Evolutionary conservation across 2,329 filamentous ascomycete genomes (phyloP), one percentile per base, ranked within the genome.

Genomic region (Emmonsiellopsis sp.): DNA sequence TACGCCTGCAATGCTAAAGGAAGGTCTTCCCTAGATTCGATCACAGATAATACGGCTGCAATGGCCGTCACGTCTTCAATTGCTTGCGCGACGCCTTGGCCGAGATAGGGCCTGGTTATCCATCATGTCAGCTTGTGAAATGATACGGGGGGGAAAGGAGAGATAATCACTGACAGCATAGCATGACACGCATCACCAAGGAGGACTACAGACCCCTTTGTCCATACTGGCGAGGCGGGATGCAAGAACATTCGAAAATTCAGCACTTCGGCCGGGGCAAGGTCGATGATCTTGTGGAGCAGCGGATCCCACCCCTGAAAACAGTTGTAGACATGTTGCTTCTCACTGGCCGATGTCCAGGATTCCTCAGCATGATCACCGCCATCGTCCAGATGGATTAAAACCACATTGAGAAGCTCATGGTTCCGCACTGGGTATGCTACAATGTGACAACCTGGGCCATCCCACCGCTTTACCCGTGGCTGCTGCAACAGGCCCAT

Each of bases 201-300:
- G 3, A 83, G 70, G 2, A 78, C 79, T 1, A 74, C 70, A 10
- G 67, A 72, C 10, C 75, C 76, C 38, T 79, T 69, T 0, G 81
- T 72, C 83, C 84, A 86, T 5, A 79, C 82, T 0, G 79, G 77
- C 3, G 86, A 67, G 0, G 82, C 82, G 35, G 79, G 75, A 61
- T 85, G 81, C 5, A 81, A 78, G 26, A 81, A 72, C 45, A 87
- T 68, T 59, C 81, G 82, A 81, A 84, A 87, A 64, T 86, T 82
- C 59, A 81, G 80, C 5, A 86, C 77, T 58, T 83, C 81, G 16
- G 81, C 82, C 45, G 81, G 81, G 0, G 84, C 82, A 11, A 82
- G 70, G 55, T 81, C 71, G 13, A 86, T 71, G 78, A 85, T 79
- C 20, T 76, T 73, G 55, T 78, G 77, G 2, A 86, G 75, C 62